Conservation (phyloP, 2,329 filamentous ascomycete species). For the Herpotrichia juniperi region DNA sequence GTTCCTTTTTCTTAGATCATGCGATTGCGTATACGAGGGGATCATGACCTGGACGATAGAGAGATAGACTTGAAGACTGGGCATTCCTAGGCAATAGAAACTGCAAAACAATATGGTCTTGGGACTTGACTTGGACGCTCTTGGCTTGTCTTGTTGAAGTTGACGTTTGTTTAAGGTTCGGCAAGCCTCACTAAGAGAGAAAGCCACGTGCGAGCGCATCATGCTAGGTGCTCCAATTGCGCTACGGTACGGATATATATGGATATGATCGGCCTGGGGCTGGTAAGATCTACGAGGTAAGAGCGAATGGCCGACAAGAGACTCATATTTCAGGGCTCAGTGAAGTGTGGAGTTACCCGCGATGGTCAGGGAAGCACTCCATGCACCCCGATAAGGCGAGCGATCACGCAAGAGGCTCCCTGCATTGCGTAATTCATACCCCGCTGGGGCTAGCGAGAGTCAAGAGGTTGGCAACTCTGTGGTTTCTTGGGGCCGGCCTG, state of each 20-base stretch:
- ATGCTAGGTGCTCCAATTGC: background rate
- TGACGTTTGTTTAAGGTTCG: conserved; percentile 2
- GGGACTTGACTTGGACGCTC: background rate
- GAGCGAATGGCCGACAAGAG: too few relatives aligned
- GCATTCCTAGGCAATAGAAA: too few relatives aligned
- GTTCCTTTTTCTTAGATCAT: background rate
- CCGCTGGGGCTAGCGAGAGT: background rate
- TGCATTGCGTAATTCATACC: background rate
- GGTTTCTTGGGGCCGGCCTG: background rate
- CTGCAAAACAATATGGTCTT: background rate
- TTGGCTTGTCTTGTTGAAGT: background rate
- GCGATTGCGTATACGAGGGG: background rate
- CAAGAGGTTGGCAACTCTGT: background rate
- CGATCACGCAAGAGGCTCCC: background rate
- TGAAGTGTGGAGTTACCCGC: too few relatives aligned
- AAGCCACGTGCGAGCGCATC: background rate
- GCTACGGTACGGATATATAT: background rate
- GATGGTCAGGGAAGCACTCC: too few relatives aligned
- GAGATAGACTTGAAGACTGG: background rate
- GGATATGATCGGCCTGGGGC: too few relatives aligned
- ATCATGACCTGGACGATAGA: background rate
- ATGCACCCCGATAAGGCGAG: background rate
- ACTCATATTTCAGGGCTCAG: too few relatives aligned
- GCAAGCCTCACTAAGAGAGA: background rate
- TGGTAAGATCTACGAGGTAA: too few relatives aligned